Conservation (phyloP, 352 stramenopile genomes). For the Phytophthora ramorum region DNA sequence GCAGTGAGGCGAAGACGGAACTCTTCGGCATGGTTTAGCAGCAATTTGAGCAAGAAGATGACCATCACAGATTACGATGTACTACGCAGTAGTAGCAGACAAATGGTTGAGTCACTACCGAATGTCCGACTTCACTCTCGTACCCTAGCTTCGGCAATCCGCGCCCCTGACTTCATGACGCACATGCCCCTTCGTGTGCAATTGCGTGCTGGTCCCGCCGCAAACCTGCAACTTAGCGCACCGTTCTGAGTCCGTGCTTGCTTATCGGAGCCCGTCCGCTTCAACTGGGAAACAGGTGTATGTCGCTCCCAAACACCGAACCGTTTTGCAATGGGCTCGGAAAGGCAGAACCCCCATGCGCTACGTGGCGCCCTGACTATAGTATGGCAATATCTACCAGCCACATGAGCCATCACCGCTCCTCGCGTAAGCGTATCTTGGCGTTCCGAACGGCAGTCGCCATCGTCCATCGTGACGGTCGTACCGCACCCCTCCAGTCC, state of each 20-base stretch:
- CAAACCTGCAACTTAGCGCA: constrained; percentile 12
- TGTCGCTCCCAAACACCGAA: constrained; percentile 23
- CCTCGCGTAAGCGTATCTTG: constrained; percentile 12
- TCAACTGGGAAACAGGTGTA: constrained; percentile 36
- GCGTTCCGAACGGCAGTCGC: constrained; percentile 19
- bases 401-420: background rate
- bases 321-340: background rate
- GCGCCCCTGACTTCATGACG: too few relatives aligned
- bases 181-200: too few relatives aligned
- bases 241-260: background rate
- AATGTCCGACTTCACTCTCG: too few relatives aligned
- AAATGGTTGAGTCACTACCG: too few relatives aligned
- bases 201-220: constrained; percentile 2
- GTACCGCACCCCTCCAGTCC: constrained; percentile 16
- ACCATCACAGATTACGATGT: too few relatives aligned
- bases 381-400: too few relatives aligned
- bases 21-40: too few relatives aligned
- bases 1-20: too few relatives aligned
- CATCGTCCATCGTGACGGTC: constrained; percentile 27
- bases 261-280: constrained; percentile 10
- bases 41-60: too few relatives aligned
- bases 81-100: too few relatives aligned
- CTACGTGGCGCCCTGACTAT: background rate
- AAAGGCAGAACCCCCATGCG: constrained; percentile 12
- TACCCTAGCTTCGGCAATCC: too few relatives aligned